These are phyloP conservation scores for Mycosphaerella sp. DNA, from an alignment of 2,329 filamentous ascomycete species.

Conservation along the genomic window DNA sequence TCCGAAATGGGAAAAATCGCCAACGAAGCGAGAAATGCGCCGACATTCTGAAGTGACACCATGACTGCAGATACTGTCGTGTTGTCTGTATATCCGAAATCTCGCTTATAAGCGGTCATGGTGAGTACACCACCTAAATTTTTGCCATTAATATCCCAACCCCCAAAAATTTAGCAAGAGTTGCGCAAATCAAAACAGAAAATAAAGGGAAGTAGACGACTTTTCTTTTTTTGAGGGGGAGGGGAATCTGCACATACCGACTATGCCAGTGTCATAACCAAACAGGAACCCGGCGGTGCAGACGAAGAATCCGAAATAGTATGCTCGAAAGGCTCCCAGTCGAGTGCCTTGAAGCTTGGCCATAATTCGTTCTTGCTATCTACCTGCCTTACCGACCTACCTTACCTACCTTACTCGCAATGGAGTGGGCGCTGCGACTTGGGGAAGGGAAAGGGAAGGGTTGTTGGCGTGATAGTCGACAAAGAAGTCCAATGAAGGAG, in stretches of 20 bases:
- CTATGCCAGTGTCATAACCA: constrained; percentile 44
- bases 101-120: constrained; percentile 25
- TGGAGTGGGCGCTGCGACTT: too few species aligned
- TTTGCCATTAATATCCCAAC: not conserved
- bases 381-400: too few species aligned
- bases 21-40: constrained; percentile 49
- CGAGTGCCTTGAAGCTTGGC: constrained; percentile 23
- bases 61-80: constrained; percentile 37
- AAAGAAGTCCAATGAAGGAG: too few species aligned
- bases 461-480: too few species aligned
- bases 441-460: too few species aligned
- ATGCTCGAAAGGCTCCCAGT: constrained; percentile 23
- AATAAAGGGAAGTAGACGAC: too few species aligned
- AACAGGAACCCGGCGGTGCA: constrained; percentile 26
- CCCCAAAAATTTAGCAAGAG: not conserved
- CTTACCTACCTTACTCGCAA: too few species aligned
- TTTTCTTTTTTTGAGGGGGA: too few species aligned
- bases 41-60: constrained; percentile 48
- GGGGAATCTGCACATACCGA: too few species aligned
- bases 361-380: too few species aligned
- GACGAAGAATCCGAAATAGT: constrained; percentile 27
- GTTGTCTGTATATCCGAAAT: constrained; percentile 26
- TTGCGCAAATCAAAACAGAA: too few species aligned
- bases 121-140: constrained; percentile 28
- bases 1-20: constrained; percentile 46